Conservation (phyloP, 2,329 filamentous ascomycete genomes). For the Epichloe sibirici region DNA sequence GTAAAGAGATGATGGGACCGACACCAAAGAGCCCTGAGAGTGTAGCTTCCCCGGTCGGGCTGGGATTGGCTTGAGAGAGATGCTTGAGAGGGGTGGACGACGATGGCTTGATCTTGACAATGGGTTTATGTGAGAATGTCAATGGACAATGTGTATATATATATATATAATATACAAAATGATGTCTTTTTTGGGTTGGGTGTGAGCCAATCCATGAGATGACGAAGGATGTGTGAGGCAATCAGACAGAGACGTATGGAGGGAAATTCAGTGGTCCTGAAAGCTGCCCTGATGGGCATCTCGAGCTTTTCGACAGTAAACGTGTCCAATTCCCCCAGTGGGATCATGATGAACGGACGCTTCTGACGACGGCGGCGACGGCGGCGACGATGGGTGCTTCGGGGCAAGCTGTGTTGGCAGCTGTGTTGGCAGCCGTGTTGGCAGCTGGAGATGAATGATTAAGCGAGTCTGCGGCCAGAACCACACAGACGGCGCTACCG, state of each 20-base stretch:
- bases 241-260: too few relatives aligned
- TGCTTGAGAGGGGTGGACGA: neutral
- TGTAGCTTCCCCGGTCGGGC: constrained; percentile 14
- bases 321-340: too few relatives aligned
- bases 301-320: too few relatives aligned
- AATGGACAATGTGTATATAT: neutral
- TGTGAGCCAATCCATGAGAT: neutral
- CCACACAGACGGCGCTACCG: neutral
- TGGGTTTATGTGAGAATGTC: neutral
- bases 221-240: neutral
- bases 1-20: constrained; percentile 36
- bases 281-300: too few relatives aligned
- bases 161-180: neutral
- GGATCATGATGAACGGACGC: too few relatives aligned
- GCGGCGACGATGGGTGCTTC: too few relatives aligned
- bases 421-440: too few relatives aligned
- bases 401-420: too few relatives aligned
- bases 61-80: constrained; percentile 18
- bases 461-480: too few relatives aligned
- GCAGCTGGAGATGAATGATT: too few relatives aligned
- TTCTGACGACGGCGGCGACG: too few relatives aligned
- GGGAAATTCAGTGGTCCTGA: too few relatives aligned
- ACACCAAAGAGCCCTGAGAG: constrained; percentile 3
- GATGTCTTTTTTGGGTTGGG: neutral
- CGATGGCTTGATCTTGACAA: neutral